These are phyloP conservation scores for Roridomyces roridus DNA, from an alignment of 768 basidiomycete species.

Conservation along the genomic window DNA sequence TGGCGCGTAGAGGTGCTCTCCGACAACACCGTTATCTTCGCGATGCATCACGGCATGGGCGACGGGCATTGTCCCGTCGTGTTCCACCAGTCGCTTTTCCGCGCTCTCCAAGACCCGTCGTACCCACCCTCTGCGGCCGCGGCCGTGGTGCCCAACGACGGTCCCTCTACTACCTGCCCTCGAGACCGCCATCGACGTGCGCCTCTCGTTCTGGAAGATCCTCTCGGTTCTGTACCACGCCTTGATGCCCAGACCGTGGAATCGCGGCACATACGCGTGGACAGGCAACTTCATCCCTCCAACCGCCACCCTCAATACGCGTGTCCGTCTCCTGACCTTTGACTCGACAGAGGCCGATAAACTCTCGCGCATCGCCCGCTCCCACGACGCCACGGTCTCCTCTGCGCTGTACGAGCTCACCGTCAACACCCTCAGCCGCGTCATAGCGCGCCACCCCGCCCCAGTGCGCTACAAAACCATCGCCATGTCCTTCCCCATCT, in stretches of 20 bases:
- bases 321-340: neutral
- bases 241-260: too few species aligned
- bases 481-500: neutral
- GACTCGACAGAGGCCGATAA: neutral
- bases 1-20: conserved; percentile 9
- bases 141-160: neutral
- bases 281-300: neutral
- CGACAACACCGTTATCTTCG: neutral
- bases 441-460: neutral
- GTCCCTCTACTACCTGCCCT: neutral
- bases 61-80: neutral
- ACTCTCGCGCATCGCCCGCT: neutral
- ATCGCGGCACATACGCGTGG: neutral
- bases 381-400: conserved; percentile 6
- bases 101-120: neutral
- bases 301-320: neutral
- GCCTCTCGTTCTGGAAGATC: neutral
- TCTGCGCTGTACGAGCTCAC: neutral
- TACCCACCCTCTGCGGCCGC: neutral
- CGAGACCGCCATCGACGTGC: neutral
- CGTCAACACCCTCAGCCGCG: neutral
- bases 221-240: too few species aligned
- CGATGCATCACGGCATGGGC: conserved; percentile 2
- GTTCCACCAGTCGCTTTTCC: neutral
- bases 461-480: neutral